A percentile compares a stretch with the other conserved stretches of the same genome.
These are phyloP conservation scores for Rhizophagus clarus DNA, from an alignment of 192 early-diverging fungal species.

Conservation along the genomic window DNA sequence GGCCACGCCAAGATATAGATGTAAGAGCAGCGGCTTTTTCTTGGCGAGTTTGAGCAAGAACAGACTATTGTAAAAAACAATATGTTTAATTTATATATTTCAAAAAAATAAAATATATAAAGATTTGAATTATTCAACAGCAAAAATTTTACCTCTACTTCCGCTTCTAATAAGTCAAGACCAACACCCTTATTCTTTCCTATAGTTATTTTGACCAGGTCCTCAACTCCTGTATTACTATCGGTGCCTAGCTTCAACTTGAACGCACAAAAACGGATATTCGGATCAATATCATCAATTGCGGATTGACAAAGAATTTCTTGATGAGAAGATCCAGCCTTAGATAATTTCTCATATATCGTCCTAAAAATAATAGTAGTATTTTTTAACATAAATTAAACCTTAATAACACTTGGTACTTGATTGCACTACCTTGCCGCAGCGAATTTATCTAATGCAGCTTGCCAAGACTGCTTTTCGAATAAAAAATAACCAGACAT, in stretches of 20 bases:
- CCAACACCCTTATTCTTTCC: constrained; percentile 47
- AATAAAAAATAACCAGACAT: constrained; percentile 70
- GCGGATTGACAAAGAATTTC: constrained; percentile 65
- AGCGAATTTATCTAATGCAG: constrained; percentile 62
- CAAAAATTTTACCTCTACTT: constrained; percentile 42
- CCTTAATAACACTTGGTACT: no score
- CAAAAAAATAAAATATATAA: not conserved
- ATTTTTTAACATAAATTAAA: no score
- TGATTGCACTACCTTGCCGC: constrained; percentile 54
- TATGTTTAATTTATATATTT: not conserved
- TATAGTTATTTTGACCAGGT: constrained; percentile 48
- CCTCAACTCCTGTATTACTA: constrained; percentile 45
- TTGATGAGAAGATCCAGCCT: constrained; percentile 57
- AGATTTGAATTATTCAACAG: not conserved
- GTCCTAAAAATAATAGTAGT: constrained; percentile 44
- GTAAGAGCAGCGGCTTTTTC: constrained; percentile 43
- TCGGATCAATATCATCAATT: constrained; percentile 78
- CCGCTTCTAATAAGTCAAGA: constrained; percentile 51
- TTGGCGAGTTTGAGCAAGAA: constrained; percentile 46
- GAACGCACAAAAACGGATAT: constrained; percentile 80
- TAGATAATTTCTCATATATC: constrained; percentile 67
- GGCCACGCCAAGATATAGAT: constrained; percentile 53
- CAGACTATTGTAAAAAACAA: constrained; percentile 2
- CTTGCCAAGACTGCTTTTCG: constrained; percentile 70
- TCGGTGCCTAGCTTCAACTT: constrained; percentile 53